These are phyloP conservation scores for Leccinum variicolor DNA, from an alignment of 768 basidiomycete genomes.

Conservation along the genomic window DNA sequence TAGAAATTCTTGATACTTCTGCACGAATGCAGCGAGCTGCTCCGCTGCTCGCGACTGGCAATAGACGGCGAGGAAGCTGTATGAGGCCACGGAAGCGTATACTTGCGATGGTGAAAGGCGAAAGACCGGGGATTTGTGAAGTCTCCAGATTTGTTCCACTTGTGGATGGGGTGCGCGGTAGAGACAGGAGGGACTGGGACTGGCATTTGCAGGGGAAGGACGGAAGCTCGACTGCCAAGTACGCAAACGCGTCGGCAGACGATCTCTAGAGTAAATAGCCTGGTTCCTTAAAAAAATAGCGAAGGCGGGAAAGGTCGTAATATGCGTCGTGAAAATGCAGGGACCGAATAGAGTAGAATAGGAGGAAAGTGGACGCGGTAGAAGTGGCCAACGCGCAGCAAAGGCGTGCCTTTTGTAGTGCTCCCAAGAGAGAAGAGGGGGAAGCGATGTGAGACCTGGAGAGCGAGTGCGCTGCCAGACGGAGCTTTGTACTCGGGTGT, in stretches of 20 bases:
- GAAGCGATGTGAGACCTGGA: constrained; percentile 19
- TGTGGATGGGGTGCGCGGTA: constrained; percentile 63
- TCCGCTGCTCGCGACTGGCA: constrained; percentile 70
- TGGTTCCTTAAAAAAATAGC: constrained; percentile 38
- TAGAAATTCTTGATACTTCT: constrained; percentile 64
- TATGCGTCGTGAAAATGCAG: constrained; percentile 57
- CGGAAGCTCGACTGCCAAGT: constrained; percentile 39
- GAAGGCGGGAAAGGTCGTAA: constrained; percentile 55
- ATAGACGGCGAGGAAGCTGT: constrained; percentile 62
- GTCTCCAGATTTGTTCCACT: constrained; percentile 48
- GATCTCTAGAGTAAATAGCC: constrained; percentile 40
- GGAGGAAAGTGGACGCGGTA: constrained; percentile 25
- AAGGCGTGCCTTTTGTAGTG: constrained; percentile 86
- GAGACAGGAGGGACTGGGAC: constrained; percentile 72
- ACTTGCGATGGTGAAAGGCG: constrained; percentile 52
- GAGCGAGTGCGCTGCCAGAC: constrained; percentile 9
- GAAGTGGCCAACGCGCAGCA: constrained; percentile 80
- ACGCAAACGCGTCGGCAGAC: constrained; percentile 44
- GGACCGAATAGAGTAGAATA: constrained; percentile 26
- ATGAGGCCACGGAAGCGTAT: constrained; percentile 57
- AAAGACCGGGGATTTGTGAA: constrained; percentile 34
- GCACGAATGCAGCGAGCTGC: constrained; percentile 67
- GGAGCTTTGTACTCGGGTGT: constrained; percentile 15
- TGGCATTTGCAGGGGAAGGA: constrained; percentile 69
- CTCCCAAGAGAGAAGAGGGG: constrained; percentile 32